phyloP scores from a whole-genome alignment of 1,139 yeast genomes.

The Candida tunisiensis region DNA sequence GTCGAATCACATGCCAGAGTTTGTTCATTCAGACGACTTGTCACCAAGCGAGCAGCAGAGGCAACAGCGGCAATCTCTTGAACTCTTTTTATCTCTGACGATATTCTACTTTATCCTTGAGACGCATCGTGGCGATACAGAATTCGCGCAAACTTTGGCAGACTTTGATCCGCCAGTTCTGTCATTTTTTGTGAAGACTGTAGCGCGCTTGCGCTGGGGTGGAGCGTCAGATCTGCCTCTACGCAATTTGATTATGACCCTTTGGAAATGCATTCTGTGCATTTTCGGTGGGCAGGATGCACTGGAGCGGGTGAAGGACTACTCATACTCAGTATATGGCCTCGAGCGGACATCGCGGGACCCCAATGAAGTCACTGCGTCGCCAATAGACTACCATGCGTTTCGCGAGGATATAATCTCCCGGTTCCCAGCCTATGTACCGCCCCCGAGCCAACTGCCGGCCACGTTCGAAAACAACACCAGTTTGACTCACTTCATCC shows the following conservation, averaged over 20 bases:
- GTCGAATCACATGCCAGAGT: too few relatives aligned
- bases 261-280: constrained; percentile 42
- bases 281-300: constrained; percentile 43
- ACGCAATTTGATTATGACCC: constrained; percentile 30
- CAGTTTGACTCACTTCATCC: constrained; percentile 23
- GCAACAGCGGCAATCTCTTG: constrained; percentile 2
- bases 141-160: constrained; percentile 13
- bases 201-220: constrained; percentile 55
- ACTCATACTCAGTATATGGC: not conserved
- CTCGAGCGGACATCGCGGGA: not conserved
- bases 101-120: constrained; percentile 33
- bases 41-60: constrained; percentile 6
- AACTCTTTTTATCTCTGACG: constrained; percentile 31
- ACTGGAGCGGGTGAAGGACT: constrained; percentile 1
- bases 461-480: constrained; percentile 25
- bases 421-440: constrained; percentile 54
- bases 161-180: constrained; percentile 23
- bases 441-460: constrained; percentile 31
- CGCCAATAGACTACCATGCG: constrained; percentile 68
- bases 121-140: constrained; percentile 14
- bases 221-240: constrained; percentile 14
- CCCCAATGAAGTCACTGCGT: constrained; percentile 26
- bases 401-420: constrained; percentile 60
- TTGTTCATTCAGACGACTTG: too few relatives aligned
- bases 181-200: constrained; percentile 28